These are phyloP conservation scores for Penicillium fimorum DNA, from an alignment of 495 filamentous ascomycete genomes.

Conservation along the genomic window DNA sequence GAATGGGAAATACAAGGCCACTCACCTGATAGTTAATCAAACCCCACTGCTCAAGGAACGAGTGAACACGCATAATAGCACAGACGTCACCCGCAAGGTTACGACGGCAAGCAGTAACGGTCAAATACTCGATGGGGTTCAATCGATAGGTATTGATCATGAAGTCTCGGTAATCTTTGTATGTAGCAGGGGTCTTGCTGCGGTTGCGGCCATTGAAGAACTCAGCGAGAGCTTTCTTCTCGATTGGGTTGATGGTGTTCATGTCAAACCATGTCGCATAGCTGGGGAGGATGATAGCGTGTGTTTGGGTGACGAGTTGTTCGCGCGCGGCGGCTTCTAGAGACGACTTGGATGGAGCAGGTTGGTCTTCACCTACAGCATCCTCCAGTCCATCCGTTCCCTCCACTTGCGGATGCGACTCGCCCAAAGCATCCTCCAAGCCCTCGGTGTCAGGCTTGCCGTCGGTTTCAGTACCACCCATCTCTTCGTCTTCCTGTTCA, in stretches of 20 bases:
- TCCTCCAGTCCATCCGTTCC: constrained; percentile 39
- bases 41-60: constrained; percentile 98
- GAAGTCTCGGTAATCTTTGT: constrained; percentile 98
- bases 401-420: constrained; percentile 26
- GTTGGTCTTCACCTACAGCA: constrained; percentile 45
- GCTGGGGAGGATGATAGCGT: constrained; percentile 91
- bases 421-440: constrained; percentile 42
- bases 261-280: constrained; percentile 99
- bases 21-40: constrained; percentile 96
- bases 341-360: constrained; percentile 67
- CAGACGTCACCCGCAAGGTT: constrained; percentile 98
- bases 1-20: not conserved
- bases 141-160: constrained; percentile 99
- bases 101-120: constrained; percentile 93
- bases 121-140: constrained; percentile 93
- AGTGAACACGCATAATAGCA: constrained; percentile 97
- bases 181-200: constrained; percentile 95
- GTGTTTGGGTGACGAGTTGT: constrained; percentile 88
- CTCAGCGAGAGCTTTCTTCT: constrained; percentile 89
- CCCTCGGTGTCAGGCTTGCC: constrained; percentile 58
- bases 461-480: constrained; percentile 68
- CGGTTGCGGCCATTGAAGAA: constrained; percentile 98
- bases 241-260: constrained; percentile 82
- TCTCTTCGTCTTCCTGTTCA: constrained; percentile 77
- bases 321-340: constrained; percentile 82